phyloP scores from a whole-genome alignment of 331 rosid species.

The Spiraea crenata region DNA sequence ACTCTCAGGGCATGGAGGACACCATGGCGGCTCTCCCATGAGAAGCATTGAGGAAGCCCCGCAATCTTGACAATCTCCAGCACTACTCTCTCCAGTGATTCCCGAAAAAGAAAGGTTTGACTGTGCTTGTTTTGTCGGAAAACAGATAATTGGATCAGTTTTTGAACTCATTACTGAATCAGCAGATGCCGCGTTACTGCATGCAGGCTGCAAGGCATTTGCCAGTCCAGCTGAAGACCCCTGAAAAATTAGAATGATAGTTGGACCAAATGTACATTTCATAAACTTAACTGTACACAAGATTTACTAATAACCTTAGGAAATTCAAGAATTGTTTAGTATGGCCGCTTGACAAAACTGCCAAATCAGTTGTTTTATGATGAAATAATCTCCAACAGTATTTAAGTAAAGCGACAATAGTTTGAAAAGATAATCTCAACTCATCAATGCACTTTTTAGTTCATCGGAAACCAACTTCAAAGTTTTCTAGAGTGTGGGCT shows the following conservation, averaged over 20 bases:
- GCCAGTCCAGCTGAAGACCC: conserved; percentile 48
- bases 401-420: neutral
- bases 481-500: too few relatives aligned
- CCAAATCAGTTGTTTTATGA: neutral
- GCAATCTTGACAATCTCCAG: conserved; percentile 83
- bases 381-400: neutral
- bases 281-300: neutral
- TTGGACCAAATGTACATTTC: conserved; percentile 17
- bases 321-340: conserved; percentile 5
- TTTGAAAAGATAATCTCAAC: neutral
- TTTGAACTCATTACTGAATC: conserved; percentile 74
- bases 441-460: neutral
- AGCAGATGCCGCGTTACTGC: conserved; percentile 76
- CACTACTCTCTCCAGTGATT: conserved; percentile 56
- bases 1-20: conserved; percentile 65
- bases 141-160: conserved; percentile 73
- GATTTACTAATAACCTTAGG: conserved; percentile 1
- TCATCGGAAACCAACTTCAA: too few relatives aligned
- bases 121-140: conserved; percentile 50
- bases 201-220: conserved; percentile 55
- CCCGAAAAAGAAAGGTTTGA: conserved; percentile 82
- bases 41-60: conserved; percentile 78
- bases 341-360: neutral
- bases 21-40: conserved; percentile 95
- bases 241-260: conserved; percentile 36